phyloP scores from a whole-genome alignment of 2,329 filamentous ascomycete species.

The Aspergillus fumigatiaffinis region DNA sequence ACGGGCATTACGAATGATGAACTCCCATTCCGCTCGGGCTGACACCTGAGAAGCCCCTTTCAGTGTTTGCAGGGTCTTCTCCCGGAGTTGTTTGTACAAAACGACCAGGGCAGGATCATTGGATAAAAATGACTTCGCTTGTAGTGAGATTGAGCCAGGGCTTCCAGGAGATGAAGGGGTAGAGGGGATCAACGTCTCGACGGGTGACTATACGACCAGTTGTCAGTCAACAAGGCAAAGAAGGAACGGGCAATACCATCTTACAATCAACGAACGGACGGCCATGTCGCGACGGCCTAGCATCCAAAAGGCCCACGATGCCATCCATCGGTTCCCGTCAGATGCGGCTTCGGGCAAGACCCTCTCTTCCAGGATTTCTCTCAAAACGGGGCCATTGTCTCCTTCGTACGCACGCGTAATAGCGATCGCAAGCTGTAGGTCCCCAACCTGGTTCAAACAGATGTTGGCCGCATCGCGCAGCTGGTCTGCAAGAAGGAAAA shows the following conservation, averaged over 20 bases:
- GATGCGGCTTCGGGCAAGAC: constrained; percentile 72
- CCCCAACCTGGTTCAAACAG: constrained; percentile 79
- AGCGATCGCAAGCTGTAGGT: constrained; percentile 84
- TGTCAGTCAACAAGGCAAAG: constrained; percentile 12
- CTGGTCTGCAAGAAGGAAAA: constrained; percentile 86
- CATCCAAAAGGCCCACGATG: constrained; percentile 95
- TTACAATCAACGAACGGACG: constrained; percentile 74
- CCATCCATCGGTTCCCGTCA: constrained; percentile 87
- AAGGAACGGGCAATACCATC: constrained; percentile 24
- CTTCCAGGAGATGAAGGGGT: constrained; percentile 54
- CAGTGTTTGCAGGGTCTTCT: constrained; percentile 76
- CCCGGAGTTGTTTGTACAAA: constrained; percentile 80
- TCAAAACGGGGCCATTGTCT: constrained; percentile 70
- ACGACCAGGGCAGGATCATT: constrained; percentile 88
- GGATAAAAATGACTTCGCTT: constrained; percentile 75
- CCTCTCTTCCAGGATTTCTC: constrained; percentile 71
- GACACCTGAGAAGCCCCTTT: constrained; percentile 79
- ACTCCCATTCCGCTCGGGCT: constrained; percentile 78
- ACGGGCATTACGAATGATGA: constrained; percentile 78
- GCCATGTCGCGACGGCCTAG: constrained; percentile 76
- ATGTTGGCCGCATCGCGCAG: constrained; percentile 82
- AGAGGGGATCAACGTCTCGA: constrained; percentile 62
- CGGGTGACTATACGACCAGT: constrained; percentile 59
- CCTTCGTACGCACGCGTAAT: constrained; percentile 85
- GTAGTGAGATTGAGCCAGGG: constrained; percentile 55